Percentiles rank a stretch among this genome's conserved stretches.
phyloP scores from a whole-genome alignment of 2,329 filamentous ascomycete species.

The Colletotrichum scovillei region DNA sequence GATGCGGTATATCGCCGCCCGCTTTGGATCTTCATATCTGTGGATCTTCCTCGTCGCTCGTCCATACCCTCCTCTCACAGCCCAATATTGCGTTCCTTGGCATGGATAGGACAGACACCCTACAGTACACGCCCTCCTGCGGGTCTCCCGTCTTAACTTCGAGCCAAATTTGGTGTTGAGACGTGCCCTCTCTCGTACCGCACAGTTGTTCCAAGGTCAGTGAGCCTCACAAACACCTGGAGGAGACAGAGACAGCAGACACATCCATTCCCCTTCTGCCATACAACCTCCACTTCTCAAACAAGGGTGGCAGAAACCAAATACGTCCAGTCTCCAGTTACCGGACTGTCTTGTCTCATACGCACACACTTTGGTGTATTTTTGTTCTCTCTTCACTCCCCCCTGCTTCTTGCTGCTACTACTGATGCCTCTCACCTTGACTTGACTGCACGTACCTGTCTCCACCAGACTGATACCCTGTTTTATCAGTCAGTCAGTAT shows the following conservation, averaged over 20 bases:
- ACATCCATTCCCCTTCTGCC: not conserved
- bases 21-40: conserved; percentile 8
- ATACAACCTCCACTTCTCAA: conserved; percentile 9
- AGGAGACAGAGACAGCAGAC: conserved; percentile 5
- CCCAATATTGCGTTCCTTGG: not conserved
- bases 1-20: conserved; percentile 19
- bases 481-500: conserved; percentile 21
- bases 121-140: conserved; percentile 5
- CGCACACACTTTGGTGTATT: conserved; percentile 21
- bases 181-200: conserved; percentile 13
- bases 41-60: not conserved
- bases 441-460: conserved; percentile 10
- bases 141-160: conserved; percentile 24
- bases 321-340: conserved; percentile 19
- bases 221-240: conserved; percentile 7
- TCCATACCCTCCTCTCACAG: conserved; percentile 2
- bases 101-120: not conserved
- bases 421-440: conserved; percentile 2
- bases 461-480: conserved; percentile 34
- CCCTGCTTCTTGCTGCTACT: not conserved
- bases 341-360: conserved; percentile 33
- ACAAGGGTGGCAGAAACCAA: conserved; percentile 26
- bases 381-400: not conserved
- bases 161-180: conserved; percentile 15
- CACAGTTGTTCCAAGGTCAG: conserved; percentile 18